Base-by-base conservation (phyloP, 306 rosid genomes). In the Cucumis hystrix region DNA sequence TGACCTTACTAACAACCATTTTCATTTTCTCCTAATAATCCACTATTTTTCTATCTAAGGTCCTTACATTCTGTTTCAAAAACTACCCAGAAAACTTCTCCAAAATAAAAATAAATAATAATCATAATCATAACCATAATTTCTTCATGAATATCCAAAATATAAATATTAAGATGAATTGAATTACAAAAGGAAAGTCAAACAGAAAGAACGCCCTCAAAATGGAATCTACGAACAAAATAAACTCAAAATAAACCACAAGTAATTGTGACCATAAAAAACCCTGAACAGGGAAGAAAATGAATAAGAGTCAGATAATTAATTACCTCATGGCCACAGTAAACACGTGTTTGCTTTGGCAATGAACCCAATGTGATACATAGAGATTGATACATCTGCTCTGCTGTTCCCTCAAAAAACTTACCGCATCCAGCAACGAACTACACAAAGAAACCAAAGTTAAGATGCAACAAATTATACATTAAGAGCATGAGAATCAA, bases 381-480 rank as follows among this genome's bases (percentile, higher is more conserved):
- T 20, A 93, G 88, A 10, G 98, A 93, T 54, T 91, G 91, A 83
- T 93, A 84, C 98, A 93, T 93, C 88, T 91, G 96, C 74, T 93
- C 98, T 18, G 97, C 94, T 33, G 97, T 93, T 86, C 98, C 98
- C 84, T 91, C 98, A 56, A 91, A 91, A 82, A 93, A 90, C 78
- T 84, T 93, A 57, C 98, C 98, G 40, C 97, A 91, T 54, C 97
- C 86, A 73, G 97, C 97, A 80, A 93, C 59, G 58, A 93, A 93
- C 97, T 93, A 87, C 75, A 82, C 15, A 61, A 74, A 75, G 30
- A 78, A 82, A 68, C 74, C 54, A 23, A 25, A 80, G 70, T 58
- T 10, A 51, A 15, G 60, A 25, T 17, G 33, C 40, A 64, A 52
- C 6, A 17, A 9, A 35, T 20, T n/a, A 54, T 39, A 14, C 12